Percentiles rank a stretch among this genome's conserved stretches.
These are phyloP conservation scores for Taiwanofungus camphoratus DNA, from an alignment of 1,284 basidiomycete species.

Conservation along the genomic window DNA sequence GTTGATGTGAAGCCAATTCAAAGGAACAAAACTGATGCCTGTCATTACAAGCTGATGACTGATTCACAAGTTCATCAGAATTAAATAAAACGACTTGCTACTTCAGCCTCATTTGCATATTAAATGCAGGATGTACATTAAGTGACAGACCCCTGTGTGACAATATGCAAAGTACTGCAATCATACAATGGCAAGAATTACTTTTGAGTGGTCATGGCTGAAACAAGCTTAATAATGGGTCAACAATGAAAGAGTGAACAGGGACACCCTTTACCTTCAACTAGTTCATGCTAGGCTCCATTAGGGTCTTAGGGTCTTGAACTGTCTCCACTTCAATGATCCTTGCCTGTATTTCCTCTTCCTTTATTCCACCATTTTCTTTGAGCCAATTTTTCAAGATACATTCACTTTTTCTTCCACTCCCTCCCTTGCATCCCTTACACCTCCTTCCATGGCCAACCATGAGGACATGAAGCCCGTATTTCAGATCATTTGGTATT, in stretches of 20 bases:
- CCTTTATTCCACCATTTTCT: constrained; percentile 19
- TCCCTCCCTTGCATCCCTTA: constrained; percentile 44
- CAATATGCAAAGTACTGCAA: too few species aligned
- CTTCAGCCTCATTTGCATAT: too few species aligned
- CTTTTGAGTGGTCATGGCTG: too few species aligned
- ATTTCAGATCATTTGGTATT: constrained; percentile 62
- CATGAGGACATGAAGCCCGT: constrained; percentile 68
- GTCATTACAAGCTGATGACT: too few species aligned
- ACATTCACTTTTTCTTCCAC: constrained; percentile 23
- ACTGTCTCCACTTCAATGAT: constrained; percentile 12
- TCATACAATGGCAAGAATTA: too few species aligned
- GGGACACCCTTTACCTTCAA: background rate
- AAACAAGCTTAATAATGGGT: too few species aligned
- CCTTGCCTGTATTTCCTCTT: constrained; percentile 18
- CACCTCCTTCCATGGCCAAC: constrained; percentile 58
- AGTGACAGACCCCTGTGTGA: too few species aligned
- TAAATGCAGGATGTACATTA: too few species aligned
- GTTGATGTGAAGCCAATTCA: too few species aligned
- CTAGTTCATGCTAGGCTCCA: background rate
- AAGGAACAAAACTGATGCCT: too few species aligned
- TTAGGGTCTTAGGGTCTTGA: background rate
- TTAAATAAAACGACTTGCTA: too few species aligned
- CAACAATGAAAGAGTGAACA: background rate
- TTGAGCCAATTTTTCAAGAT: constrained; percentile 28
- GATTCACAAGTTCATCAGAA: too few species aligned